Evolutionary conservation across 1,284 basidiomycete genomes (phyloP).

Genomic region (Rhodotorula sp.): DNA sequence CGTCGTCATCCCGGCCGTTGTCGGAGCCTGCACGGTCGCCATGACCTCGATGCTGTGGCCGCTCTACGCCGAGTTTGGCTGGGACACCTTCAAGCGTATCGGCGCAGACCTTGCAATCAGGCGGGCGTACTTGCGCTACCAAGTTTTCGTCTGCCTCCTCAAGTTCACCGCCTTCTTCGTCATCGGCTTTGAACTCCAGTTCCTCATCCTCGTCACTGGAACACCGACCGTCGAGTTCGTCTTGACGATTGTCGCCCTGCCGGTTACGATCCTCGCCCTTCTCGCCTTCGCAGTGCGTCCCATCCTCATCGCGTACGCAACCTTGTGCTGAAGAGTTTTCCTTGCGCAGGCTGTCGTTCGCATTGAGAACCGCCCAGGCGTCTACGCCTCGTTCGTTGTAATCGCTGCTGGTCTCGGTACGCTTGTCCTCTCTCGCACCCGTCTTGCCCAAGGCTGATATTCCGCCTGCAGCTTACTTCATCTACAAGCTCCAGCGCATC

Average conservation of each 20-base stretch:
- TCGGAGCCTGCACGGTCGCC: conserved; percentile 18
- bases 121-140: conserved; percentile 21
- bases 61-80: conserved; percentile 42
- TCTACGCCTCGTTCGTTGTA: conserved; percentile 17
- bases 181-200: conserved; percentile 30
- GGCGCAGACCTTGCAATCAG: conserved; percentile 32
- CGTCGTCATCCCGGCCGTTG: conserved; percentile 31
- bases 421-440: neutral
- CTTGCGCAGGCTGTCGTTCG: conserved; percentile 20
- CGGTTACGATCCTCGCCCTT: conserved; percentile 32
- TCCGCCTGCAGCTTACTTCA: conserved; percentile 25
- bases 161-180: conserved; percentile 37
- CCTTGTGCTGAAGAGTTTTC: neutral
- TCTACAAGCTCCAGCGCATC: conserved; percentile 38
- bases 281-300: conserved; percentile 20
- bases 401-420: conserved; percentile 27
- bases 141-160: conserved; percentile 33
- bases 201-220: conserved; percentile 39
- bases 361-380: conserved; percentile 21
- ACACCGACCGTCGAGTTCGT: conserved; percentile 34
- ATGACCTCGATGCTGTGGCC: conserved; percentile 26
- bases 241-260: conserved; percentile 37
- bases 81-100: conserved; percentile 66
- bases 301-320: too few relatives aligned
- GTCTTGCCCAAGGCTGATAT: neutral